Percentiles rank a stretch among this genome's conserved stretches.
Evolutionary conservation across 345 rosid species (phyloP).

Genomic region (Lumnitzera littorea): DNA sequence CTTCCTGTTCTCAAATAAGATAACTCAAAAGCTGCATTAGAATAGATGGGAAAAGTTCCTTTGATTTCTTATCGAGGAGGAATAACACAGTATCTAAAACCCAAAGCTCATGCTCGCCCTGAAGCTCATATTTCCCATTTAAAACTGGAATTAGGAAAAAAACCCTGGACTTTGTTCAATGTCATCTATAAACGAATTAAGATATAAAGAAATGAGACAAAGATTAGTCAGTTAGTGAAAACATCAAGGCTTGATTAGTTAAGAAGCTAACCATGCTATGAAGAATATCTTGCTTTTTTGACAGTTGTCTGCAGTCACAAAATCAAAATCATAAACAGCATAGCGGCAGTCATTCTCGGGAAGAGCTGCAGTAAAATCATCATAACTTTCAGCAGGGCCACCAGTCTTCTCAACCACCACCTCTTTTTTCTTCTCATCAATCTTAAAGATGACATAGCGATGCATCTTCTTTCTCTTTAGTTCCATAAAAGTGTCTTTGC

Average conservation of each 20-base stretch:
- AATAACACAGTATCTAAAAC: too few relatives aligned
- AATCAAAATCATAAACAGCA: conserved; percentile 60
- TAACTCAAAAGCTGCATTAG: too few relatives aligned
- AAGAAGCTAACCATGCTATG: conserved; percentile 44
- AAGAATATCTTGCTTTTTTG: conserved; percentile 64
- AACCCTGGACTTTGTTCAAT: too few relatives aligned
- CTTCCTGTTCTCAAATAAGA: too few relatives aligned
- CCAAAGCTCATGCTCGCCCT: too few relatives aligned
- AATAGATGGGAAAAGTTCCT: too few relatives aligned
- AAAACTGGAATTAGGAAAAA: too few relatives aligned
- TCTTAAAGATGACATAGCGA: conserved; percentile 49
- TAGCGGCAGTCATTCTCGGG: conserved; percentile 64
- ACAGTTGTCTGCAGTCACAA: conserved; percentile 50
- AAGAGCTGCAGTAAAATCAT: conserved; percentile 47
- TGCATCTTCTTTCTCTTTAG: conserved; percentile 47
- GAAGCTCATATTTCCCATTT: too few relatives aligned
- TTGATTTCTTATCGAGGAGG: too few relatives aligned
- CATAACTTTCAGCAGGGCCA: conserved; percentile 43
- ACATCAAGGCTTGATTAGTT: conserved; percentile 66
- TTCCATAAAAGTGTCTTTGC: conserved; percentile 51
- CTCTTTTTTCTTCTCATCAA: conserved; percentile 51
- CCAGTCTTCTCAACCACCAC: conserved; percentile 57
- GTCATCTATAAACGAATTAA: not conserved
- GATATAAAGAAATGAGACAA: conserved; percentile 18
- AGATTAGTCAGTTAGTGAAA: conserved; percentile 56